A percentile compares a stretch with the other conserved stretches of the same genome.
Conservation (phyloP, 2,329 filamentous ascomycete species). For the Thyridium curvatum region DNA sequence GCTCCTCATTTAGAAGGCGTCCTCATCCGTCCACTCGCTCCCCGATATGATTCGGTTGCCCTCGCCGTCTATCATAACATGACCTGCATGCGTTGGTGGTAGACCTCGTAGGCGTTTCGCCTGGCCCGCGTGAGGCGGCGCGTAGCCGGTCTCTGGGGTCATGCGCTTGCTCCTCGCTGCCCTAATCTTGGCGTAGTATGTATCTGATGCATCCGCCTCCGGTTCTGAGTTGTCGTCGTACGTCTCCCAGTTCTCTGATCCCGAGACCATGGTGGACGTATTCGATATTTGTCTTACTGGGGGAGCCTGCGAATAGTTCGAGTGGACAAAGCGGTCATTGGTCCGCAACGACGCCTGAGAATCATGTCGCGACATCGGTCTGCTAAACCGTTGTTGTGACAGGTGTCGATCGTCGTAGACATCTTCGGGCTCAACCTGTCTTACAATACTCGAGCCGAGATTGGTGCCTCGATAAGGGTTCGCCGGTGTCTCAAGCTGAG, state of each 20-base stretch:
- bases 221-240: slow-evolving; percentile 81
- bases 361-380: slow-evolving; percentile 29
- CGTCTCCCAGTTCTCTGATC: slow-evolving; percentile 96
- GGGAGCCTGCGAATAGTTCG: slow-evolving; percentile 34
- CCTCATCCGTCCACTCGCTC: slow-evolving; percentile 63
- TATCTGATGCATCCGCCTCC: slow-evolving; percentile 68
- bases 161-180: slow-evolving; percentile 62
- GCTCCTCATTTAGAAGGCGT: slow-evolving; percentile 42
- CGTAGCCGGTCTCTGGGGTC: slow-evolving; percentile 39
- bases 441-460: slow-evolving; percentile 48
- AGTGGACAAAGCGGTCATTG: slow-evolving; percentile 15
- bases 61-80: slow-evolving; percentile 47
- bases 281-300: slow-evolving; percentile 63
- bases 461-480: slow-evolving; percentile 43
- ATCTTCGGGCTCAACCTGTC: slow-evolving; percentile 68
- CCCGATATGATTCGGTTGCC: slow-evolving; percentile 58
- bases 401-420: slow-evolving; percentile 64
- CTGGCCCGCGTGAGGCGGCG: slow-evolving; percentile 28
- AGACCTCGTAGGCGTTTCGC: slow-evolving; percentile 49
- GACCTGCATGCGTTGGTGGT: slow-evolving; percentile 39
- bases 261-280: slow-evolving; percentile 70
- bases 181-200: slow-evolving; percentile 74
- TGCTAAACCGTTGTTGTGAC: slow-evolving; percentile 25
- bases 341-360: slow-evolving; percentile 34
- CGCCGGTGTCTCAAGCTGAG: slow-evolving; percentile 43